Base-by-base conservation (phyloP, 139 green algal species). In the Chlorella sp. region DNA sequence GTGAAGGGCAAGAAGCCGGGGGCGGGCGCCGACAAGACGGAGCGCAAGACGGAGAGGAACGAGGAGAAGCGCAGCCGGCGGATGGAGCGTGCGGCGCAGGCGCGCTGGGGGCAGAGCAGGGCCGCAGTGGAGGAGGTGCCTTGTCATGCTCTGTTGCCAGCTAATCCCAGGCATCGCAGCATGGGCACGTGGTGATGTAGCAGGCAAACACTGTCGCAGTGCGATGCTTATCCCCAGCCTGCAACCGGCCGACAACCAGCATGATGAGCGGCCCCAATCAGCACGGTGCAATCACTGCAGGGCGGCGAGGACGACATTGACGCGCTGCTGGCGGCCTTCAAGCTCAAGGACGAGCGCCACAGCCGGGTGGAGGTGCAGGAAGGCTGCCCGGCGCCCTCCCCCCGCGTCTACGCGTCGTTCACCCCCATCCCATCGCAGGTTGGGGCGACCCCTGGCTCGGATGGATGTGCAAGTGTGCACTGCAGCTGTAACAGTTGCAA, bases 1-100 rank as follows among this genome's bases (percentile, higher is more conserved):
- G 81, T 86, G 0, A 98, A 96, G 78, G 91, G 93, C 12, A 95
- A 92, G 32, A 93, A 92, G 56, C 80, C 86, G 20, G 94, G 91
- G n/a, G 81, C 83, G 63, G 96, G 95, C 32, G 80, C 85, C 6
- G 83, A 89, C 9, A 99, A 99, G 86, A 99, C 96, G 5, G 92
- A 93, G 57, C 55, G 72, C 13, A 98, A 97, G 78, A 98, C 95
- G 25, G 85, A 91, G 26, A 93, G 94, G 44, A 98, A 98, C 44
- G 88, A 94, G 72, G 82, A 95, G 95, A 89, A 91, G 82, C n/a
- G 44, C 28, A 3, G 21, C 11, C 83, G 78, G 15, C 87, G 90
- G 30, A 17, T 81, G 74, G 76, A 76, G 64, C 57, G 56, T 1
- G 83, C 78, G 36, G 71, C 79, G 38, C 65, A 88, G 79, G 85